These are phyloP conservation scores for Fusarium ambrosium DNA, from an alignment of 2,329 filamentous ascomycete genomes.

Conservation along the genomic window DNA sequence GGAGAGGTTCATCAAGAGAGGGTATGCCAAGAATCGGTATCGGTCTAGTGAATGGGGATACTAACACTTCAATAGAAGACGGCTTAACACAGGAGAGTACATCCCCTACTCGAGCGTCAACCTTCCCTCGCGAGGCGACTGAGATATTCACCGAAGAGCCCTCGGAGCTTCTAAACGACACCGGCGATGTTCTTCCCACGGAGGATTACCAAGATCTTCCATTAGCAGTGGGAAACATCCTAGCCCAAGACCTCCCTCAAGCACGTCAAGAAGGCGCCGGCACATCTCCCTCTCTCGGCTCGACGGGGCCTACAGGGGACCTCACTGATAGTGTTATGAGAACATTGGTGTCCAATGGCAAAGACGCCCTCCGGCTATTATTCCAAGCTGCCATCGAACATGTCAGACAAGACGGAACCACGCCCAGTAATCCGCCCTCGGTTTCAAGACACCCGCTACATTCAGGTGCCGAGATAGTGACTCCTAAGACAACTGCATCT, in stretches of 20 bases:
- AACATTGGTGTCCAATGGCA: slow-evolving; percentile 65
- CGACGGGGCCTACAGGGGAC: neutral
- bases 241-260: neutral
- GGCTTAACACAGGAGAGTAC: neutral
- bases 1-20: neutral
- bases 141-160: neutral
- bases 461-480: neutral
- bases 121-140: neutral
- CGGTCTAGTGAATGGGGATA: neutral
- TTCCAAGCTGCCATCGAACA: slow-evolving; percentile 58
- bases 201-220: slow-evolving; percentile 1
- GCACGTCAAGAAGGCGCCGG: neutral
- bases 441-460: neutral
- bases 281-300: slow-evolving; percentile 5
- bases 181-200: neutral
- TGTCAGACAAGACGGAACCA: neutral
- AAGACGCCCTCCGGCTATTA: slow-evolving; percentile 65
- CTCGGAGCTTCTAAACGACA: neutral
- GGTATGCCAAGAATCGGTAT: neutral
- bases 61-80: neutral
- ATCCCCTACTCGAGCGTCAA: neutral
- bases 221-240: neutral
- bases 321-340: slow-evolving; percentile 52
- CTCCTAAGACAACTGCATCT: neutral
- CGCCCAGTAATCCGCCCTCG: neutral